Percentiles rank a stretch among this genome's conserved stretches.
These are phyloP conservation scores for Kurtzmaniella quercitrusa DNA, from an alignment of 1,139 yeast species.

Conservation along the genomic window DNA sequence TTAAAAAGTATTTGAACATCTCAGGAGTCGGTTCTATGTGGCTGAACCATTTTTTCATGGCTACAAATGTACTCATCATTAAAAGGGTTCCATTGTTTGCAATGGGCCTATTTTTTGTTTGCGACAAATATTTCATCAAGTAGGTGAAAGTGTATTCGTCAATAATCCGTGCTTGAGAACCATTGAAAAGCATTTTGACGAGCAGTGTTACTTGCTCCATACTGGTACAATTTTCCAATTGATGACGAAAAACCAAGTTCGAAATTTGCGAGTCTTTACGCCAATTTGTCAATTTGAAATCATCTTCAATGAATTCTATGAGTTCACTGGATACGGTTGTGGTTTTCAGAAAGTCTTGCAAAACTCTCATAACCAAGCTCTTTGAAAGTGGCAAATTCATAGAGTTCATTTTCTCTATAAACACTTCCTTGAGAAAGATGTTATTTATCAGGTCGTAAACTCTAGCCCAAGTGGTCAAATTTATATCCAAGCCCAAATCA, in stretches of 20 bases:
- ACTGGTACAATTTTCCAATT: neutral
- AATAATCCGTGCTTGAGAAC: constrained; percentile 5
- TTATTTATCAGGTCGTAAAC: constrained; percentile 38
- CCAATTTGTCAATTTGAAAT: constrained; percentile 30
- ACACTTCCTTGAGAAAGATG: constrained; percentile 34
- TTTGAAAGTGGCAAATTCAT: constrained; percentile 33
- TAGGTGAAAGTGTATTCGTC: constrained; percentile 15
- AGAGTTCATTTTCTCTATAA: constrained; percentile 28
- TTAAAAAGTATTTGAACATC: constrained; percentile 11
- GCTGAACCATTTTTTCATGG: constrained; percentile 1
- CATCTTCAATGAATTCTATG: constrained; percentile 30
- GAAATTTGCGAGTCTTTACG: constrained; percentile 23
- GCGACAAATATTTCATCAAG: constrained; percentile 12
- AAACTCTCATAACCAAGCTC: constrained; percentile 25
- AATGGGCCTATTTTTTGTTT: neutral
- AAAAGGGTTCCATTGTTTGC: neutral
- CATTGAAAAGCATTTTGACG: constrained; percentile 3
- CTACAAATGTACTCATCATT: neutral
- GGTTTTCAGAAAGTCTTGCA: constrained; percentile 34
- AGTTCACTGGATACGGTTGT: constrained; percentile 25
- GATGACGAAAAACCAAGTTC: constrained; percentile 23
- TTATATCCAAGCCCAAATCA: constrained; percentile 25
- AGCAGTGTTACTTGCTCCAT: neutral
- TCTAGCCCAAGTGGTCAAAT: constrained; percentile 35
- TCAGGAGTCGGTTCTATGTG: constrained; percentile 10